Evolutionary conservation across 192 early-diverging fungal genomes (phyloP), one percentile per base, ranked within the genome.

Genomic region (Gamsiella multidivaricata): DNA sequence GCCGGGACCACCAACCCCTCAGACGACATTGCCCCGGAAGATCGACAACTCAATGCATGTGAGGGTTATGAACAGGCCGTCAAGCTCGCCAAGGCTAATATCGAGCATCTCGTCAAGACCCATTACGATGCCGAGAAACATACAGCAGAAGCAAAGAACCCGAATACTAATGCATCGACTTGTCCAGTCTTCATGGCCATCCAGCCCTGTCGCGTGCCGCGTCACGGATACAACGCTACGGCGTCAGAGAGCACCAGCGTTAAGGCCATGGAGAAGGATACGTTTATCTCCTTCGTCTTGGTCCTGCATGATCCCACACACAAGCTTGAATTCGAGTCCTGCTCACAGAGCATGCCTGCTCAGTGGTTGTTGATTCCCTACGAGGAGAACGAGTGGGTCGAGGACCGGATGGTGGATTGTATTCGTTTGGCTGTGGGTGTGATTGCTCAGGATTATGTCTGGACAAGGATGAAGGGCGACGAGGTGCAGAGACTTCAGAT

Each of bases 361-460:
- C 42, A 56, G 33, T 89, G 88, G 88, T 34, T 89, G 49, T 81
- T 86, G 61, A 82, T 89, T 69, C 84, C 83, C 11, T 85, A 89
- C 68, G 88, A 87, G 54, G 86, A 87, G 42, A 89, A 89, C 79
- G 88, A 89, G 76, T 89, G 88, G 88, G 86, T 89, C 12, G 88
- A 89, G 58, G 84, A 85, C 33, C 78, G 85, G 46, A 85, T 89
- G 80, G 80, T 83, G 2, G 80, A 82, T 29, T 72, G 81, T 6
- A 71, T 89, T 54, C 82, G 74, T 33, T 43, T 82, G 34, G 78
- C 84, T 2, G 83, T 87, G 3, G 79, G 78, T 58, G 81, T 82
- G 18, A 70, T 89, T 45, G 88, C 88, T 9, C 88, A 89, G 65
- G 86, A 89, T 54, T 89, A 89, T 74, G 88, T 89, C 53, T 89